phyloP scores from a whole-genome alignment of 1,284 basidiomycete genomes.

The Austroboletus rostrupii region DNA sequence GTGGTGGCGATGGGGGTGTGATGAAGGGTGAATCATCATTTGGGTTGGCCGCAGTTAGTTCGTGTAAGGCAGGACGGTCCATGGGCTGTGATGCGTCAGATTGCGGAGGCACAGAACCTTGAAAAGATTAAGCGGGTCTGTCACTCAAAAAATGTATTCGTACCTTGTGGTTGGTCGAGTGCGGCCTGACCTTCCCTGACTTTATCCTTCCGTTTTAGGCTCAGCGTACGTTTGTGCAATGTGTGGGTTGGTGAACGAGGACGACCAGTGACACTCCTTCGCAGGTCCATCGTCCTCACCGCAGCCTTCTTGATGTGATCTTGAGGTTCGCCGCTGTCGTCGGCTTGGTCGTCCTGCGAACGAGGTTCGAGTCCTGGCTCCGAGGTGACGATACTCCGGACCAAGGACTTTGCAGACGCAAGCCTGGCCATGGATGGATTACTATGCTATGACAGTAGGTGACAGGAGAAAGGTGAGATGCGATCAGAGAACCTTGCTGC shows the following conservation, averaged over 20 bases:
- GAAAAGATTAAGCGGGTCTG: slow-evolving; percentile 24
- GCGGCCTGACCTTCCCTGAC: slow-evolving; percentile 37
- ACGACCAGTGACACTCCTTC: slow-evolving; percentile 47
- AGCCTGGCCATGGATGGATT: slow-evolving; percentile 24
- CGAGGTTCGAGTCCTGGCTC: slow-evolving; percentile 17
- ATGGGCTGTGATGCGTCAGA: slow-evolving; percentile 11
- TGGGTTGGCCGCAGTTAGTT: slow-evolving; percentile 13
- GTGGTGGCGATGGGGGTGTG: slow-evolving; percentile 62
- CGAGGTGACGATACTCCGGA: slow-evolving; percentile 18
- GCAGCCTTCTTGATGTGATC: slow-evolving; percentile 38
- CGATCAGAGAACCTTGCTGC: neutral
- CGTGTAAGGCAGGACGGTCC: slow-evolving; percentile 10
- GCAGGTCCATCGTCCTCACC: slow-evolving; percentile 55
- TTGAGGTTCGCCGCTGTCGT: slow-evolving; percentile 37
- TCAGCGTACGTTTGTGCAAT: slow-evolving; percentile 49
- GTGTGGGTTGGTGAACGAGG: slow-evolving; percentile 29
- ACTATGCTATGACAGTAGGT: slow-evolving; percentile 11
- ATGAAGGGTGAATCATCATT: slow-evolving; percentile 77
- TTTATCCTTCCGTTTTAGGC: slow-evolving; percentile 51
- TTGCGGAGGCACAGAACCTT: slow-evolving; percentile 18
- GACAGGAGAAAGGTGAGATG: neutral
- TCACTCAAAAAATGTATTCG: neutral
- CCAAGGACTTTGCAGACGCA: slow-evolving; percentile 23
- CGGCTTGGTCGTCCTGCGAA: slow-evolving; percentile 17
- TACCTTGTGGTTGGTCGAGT: slow-evolving; percentile 31